These are phyloP conservation scores for Trichoderma citrinoviride DNA, from an alignment of 2,329 filamentous ascomycete genomes.

Conservation along the genomic window DNA sequence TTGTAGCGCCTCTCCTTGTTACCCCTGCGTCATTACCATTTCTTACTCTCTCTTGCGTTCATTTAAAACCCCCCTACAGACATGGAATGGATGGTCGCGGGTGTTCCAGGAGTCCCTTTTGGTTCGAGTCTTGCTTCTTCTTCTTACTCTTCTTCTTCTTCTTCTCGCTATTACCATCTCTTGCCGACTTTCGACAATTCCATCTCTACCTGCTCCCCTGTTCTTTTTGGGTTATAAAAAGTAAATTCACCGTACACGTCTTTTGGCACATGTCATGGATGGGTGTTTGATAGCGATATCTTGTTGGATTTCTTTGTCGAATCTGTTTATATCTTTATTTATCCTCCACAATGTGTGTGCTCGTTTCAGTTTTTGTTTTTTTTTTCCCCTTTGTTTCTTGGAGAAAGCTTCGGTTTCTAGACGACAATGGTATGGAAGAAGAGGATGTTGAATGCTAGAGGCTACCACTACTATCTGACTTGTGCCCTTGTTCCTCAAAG, in stretches of 20 bases:
- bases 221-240: slow-evolving; percentile 21
- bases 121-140: background rate
- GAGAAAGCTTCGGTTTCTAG: slow-evolving; percentile 13
- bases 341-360: background rate
- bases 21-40: slow-evolving; percentile 11
- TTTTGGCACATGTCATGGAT: slow-evolving; percentile 20
- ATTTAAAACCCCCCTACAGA: background rate
- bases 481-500: background rate
- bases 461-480: slow-evolving; percentile 1
- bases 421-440: slow-evolving; percentile 10
- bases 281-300: slow-evolving; percentile 21
- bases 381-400: slow-evolving; percentile 2
- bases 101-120: slow-evolving; percentile 26
- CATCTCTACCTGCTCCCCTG: slow-evolving; percentile 5
- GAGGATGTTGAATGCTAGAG: slow-evolving; percentile 16
- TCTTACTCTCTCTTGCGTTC: slow-evolving; percentile 18
- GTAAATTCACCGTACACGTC: slow-evolving; percentile 13
- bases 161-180: background rate
- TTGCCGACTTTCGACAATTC: background rate
- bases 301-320: slow-evolving; percentile 17
- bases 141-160: background rate
- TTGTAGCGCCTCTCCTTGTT: background rate
- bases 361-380: background rate
- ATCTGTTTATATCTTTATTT: background rate
- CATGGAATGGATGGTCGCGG: slow-evolving; percentile 21